Base-by-base conservation (phyloP, 1,284 basidiomycete genomes). In the Porodaedalea pini region DNA sequence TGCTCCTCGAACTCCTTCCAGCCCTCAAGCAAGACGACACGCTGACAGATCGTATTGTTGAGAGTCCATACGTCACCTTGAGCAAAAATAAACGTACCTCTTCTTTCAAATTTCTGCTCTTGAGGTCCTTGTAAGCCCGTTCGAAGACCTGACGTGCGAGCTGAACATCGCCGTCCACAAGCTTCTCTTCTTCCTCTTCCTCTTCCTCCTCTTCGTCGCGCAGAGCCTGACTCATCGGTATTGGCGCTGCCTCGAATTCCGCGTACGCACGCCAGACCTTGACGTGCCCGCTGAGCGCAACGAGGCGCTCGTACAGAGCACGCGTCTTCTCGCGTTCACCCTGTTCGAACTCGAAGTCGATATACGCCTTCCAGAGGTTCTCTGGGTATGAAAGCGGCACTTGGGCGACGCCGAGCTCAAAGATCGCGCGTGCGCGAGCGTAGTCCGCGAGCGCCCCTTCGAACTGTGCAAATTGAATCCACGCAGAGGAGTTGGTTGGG, bases 401-500 rank as follows among this genome's bases (percentile, higher is more conserved):
- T 68, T 99, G 97, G 2, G 88, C 78, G n/a, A 96, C 84, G 2
- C 92, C 97, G 37, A 99, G 85, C 71, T 99, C 95, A 71, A 94
- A 99, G 67, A 99, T 94, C 2, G 87, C 95, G 13, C 98, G 88
- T 2, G 94, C 92, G 47, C 97, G 93, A 25, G 86, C 78, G 69
- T 90, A 88, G 71, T 99, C 97, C 71, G 93, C 92, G 1, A 99
- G 81, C 54, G 92, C 91, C 0, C 86, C 84, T 74, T 99, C 97
- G 39, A 99, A 83, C 69, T 98, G 94, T 10, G 96, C 94, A 71
- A 90, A 99, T 70, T 92, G 91, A 71, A 99, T 97, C 97, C 97
- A 99, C 0, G 93, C 92, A 0, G 88, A 80, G 8, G 92, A 90
- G 70, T 96, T 92, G 19, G 91, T 86, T 0, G 94, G 81, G 70